Base-by-base conservation (phyloP, 2,329 filamentous ascomycete species). In the Fusarium sp. region DNA sequence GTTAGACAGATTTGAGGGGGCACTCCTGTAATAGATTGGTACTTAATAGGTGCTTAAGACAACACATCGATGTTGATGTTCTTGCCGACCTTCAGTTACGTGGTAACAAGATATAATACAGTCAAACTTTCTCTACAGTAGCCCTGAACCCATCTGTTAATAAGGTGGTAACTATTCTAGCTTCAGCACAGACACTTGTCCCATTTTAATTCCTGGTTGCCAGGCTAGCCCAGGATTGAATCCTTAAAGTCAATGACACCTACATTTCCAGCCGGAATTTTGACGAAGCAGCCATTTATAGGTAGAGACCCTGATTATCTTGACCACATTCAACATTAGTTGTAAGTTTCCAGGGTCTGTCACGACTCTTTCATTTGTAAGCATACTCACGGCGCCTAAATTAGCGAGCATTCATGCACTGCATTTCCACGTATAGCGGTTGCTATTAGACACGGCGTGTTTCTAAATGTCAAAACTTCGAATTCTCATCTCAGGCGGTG, bases 401-500 rank as follows among this genome's bases (percentile, higher is more conserved):
- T 35, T 15, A 52, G 14, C 47, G 6, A 52, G 6, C 18, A 9
- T 41, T 45, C 13, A 38, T 61, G 17, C 36, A 35, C 20, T 26
- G 6, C 22, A 13, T 33, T 36, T 38, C n/a, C 4, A 39, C 13
- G 15, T 12, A 39, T 22, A 39, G 17, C 18, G 20, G 26, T 47
- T 13, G 22, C 24, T n/a, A 36, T 17, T 36, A 28, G 24, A 28
- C 38, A 17, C 24, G n/a, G 9, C 24, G 36, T 24, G 26, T n/a
- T 24, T 36, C n/a, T n/a, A 33, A 51, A 73, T 73, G 69, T 42
- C 51, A 13, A 63, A 79, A 20, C 73, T 86, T 63, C 85, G 80
- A 75, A 77, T 89, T 48, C 85, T 89, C 69, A 86, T 89, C 68
- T 80, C 82, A 56, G 86, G 86, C 65, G 84, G 81, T 9, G 85